Percentiles rank a stretch among this genome's conserved stretches.
Conservation (phyloP, 768 basidiomycete species). For the Auricularia auricula-judae region DNA sequence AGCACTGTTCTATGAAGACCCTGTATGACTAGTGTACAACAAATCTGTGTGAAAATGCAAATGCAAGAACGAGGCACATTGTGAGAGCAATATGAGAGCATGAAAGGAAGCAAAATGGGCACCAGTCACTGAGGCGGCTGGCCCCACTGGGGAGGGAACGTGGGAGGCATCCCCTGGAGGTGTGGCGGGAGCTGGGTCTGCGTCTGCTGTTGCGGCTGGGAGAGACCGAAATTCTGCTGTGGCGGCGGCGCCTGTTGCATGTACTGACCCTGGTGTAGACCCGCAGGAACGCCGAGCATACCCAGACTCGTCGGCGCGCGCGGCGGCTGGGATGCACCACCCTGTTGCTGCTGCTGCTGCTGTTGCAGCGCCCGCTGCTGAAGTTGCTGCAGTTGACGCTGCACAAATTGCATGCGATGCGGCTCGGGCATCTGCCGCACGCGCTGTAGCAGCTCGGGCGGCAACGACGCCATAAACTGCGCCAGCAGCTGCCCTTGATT, state of each 20-base stretch:
- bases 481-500: background rate
- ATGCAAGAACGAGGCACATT: background rate
- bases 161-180: conserved; percentile 20
- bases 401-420: background rate
- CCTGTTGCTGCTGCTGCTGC: conserved; percentile 12
- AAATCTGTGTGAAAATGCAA: background rate
- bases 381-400: conserved; percentile 8
- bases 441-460: background rate
- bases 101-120: background rate
- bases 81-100: background rate
- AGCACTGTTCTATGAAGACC: background rate
- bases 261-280: conserved; percentile 19
- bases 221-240: conserved; percentile 2
- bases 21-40: background rate
- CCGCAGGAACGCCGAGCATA: conserved; percentile 9
- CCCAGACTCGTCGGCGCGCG: conserved; percentile 10
- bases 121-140: background rate
- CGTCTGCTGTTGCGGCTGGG: conserved; percentile 16
- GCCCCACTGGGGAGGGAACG: conserved; percentile 6
- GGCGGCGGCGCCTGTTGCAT: conserved; percentile 12
- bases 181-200: conserved; percentile 12
- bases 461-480: background rate
- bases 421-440: background rate
- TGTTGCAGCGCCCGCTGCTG: conserved; percentile 5
- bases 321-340: conserved; percentile 1